phyloP scores from a whole-genome alignment of 768 basidiomycete genomes.

The Saitozyma podzolica region DNA sequence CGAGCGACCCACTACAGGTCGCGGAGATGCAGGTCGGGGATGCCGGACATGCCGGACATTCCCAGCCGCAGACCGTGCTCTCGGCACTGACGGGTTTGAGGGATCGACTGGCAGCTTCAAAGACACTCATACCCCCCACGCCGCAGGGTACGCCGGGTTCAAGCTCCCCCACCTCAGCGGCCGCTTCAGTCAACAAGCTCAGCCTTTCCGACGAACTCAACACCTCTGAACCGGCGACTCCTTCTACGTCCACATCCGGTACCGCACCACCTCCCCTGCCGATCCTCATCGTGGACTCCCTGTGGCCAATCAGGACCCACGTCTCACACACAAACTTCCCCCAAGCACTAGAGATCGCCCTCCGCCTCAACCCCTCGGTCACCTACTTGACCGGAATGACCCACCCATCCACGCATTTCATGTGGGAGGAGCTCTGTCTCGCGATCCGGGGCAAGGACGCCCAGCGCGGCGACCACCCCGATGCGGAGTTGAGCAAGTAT shows the following conservation, averaged over 20 bases:
- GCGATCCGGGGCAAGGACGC: constrained; percentile 47
- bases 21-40: background rate
- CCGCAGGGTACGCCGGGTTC: constrained; percentile 8
- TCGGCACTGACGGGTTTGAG: too few species aligned
- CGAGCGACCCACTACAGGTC: background rate
- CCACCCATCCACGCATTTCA: constrained; percentile 75
- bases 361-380: constrained; percentile 62
- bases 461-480: constrained; percentile 49
- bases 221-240: constrained; percentile 48
- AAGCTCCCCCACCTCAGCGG: background rate
- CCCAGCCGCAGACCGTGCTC: too few species aligned
- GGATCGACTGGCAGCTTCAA: too few species aligned
- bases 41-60: background rate
- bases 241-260: constrained; percentile 9
- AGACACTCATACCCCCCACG: background rate
- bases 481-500: constrained; percentile 46
- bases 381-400: constrained; percentile 75
- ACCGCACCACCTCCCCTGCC: constrained; percentile 53
- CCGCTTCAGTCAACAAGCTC: too few species aligned
- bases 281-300: constrained; percentile 74
- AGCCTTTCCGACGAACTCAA: too few species aligned
- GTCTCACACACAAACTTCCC: constrained; percentile 78
- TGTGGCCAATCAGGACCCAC: constrained; percentile 63
- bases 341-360: constrained; percentile 62
- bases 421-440: constrained; percentile 68